A percentile compares a stretch with the other conserved stretches of the same genome.
Conservation (phyloP, 768 basidiomycete species). For the Nidularia pulvinata region DNA sequence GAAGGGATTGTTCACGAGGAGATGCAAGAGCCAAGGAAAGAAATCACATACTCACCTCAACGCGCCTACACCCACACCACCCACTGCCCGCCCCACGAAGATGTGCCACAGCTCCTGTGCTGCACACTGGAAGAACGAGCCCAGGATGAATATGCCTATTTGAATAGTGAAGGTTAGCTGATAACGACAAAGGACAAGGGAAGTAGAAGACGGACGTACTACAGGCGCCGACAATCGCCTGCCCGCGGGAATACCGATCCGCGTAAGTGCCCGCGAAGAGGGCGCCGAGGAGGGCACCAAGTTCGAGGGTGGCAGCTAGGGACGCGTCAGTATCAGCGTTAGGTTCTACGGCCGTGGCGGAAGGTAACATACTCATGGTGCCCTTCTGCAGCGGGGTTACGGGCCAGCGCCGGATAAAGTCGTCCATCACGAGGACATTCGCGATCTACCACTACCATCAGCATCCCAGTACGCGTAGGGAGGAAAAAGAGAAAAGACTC, state of each 20-base stretch:
- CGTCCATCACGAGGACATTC: slow-evolving; percentile 82
- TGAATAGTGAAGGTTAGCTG: background rate
- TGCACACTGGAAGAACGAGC: slow-evolving; percentile 67
- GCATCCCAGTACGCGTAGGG: background rate
- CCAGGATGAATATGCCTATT: slow-evolving; percentile 68
- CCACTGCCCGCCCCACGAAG: slow-evolving; percentile 70
- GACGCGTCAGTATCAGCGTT: background rate
- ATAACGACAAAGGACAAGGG: background rate
- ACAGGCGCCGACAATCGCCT: slow-evolving; percentile 69
- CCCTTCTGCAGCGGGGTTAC: slow-evolving; percentile 75
- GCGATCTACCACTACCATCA: slow-evolving; percentile 49
- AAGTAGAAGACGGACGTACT: slow-evolving; percentile 40
- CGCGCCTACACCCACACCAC: slow-evolving; percentile 81
- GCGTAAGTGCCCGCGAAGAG: slow-evolving; percentile 66
- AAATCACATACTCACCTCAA: slow-evolving; percentile 46
- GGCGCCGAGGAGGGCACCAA: slow-evolving; percentile 80
- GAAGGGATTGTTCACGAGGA: too few species aligned
- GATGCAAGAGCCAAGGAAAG: too few species aligned
- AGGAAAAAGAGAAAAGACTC: slow-evolving; percentile 6
- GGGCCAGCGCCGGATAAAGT: slow-evolving; percentile 70
- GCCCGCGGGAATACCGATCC: slow-evolving; percentile 65
- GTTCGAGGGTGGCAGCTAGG: slow-evolving; percentile 74
- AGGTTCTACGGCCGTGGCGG: background rate
- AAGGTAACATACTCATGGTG: slow-evolving; percentile 60
- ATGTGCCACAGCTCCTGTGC: slow-evolving; percentile 57